Evolutionary conservation across 2,329 filamentous ascomycete species (phyloP).

Genomic region (Ramularia collo-cygni): DNA sequence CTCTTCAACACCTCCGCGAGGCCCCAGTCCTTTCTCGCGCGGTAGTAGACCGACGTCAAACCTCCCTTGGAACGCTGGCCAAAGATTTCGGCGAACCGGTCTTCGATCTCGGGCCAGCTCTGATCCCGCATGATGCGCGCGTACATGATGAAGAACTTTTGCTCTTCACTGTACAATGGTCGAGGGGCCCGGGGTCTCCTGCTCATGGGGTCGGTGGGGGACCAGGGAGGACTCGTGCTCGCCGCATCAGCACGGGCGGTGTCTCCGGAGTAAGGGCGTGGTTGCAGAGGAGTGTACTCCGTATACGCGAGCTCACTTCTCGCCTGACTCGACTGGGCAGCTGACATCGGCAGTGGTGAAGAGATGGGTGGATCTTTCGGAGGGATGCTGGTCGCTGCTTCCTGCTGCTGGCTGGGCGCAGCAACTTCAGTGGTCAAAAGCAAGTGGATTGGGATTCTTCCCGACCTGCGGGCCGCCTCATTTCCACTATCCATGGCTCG

Average conservation of each 20-base stretch:
- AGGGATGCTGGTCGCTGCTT: background rate
- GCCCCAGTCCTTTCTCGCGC: constrained; percentile 28
- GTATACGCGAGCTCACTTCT: background rate
- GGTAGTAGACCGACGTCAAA: constrained; percentile 30
- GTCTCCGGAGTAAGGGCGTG: background rate
- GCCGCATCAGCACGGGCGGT: background rate
- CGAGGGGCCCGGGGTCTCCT: constrained; percentile 22
- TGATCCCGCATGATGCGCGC: constrained; percentile 24
- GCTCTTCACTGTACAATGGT: constrained; percentile 29
- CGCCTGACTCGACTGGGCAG: background rate
- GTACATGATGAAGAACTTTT: constrained; percentile 31
- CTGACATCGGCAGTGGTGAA: background rate
- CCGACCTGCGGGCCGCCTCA: constrained; percentile 1
- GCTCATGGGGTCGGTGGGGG: constrained; percentile 2
- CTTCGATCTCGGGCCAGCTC: constrained; percentile 27
- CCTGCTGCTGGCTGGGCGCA: background rate
- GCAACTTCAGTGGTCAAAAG: background rate
- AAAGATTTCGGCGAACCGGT: constrained; percentile 20
- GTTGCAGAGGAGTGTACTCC: constrained; percentile 2
- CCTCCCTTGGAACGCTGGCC: constrained; percentile 26
- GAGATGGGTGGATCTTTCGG: background rate
- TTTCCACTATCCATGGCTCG: background rate
- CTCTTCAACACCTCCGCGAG: constrained; percentile 28
- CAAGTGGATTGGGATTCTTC: constrained; percentile 1
- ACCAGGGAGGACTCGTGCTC: constrained; percentile 2